Base-by-base conservation (phyloP, 306 rosid genomes). In the Prinsepia uniflora region DNA sequence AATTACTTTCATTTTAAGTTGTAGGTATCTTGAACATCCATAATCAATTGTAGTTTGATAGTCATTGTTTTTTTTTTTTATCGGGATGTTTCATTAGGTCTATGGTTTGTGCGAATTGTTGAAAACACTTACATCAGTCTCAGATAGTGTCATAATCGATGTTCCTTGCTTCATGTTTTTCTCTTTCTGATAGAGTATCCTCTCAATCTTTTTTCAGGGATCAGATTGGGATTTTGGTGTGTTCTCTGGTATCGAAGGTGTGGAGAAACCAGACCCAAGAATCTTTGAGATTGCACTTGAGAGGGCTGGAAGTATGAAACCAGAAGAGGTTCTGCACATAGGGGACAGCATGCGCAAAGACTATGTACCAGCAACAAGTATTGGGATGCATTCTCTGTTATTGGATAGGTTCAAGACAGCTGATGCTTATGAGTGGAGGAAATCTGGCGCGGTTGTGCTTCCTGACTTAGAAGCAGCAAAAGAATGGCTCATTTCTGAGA, bases 291-390 rank as follows among this genome's bases (percentile, higher is more conserved):
- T 94, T 71, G 97, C 92, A 1, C 90, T 94, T 10, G 86, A 83
- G 80, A 87, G 87, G 75, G 95, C 92, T 39, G 97, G 99, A 76
- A 86, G 80, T 70, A 34, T 91, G 65, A 76, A 79, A 22, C 95
- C 91, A 0, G 85, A 89, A 68, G 81, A 94, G 86, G 78, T 61
- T 71, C 70, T 91, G 72, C 97, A 94, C 49, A 87, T 94, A 3
- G 97, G 99, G 52, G 99, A 94, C 80, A 94, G 99, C 87, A 80
- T 89, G 66, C 92, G 97, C 66, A 94, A 94, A 74, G 99, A 94
- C 79, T 87, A 86, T 36, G 72, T 87, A 18, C 97, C 99, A 8
- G 95, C 99, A 24, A 91, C 73, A 86, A 94, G 91, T 79, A 78
- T 94, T 66, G 99, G 96, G 55, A 87, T 89, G 97, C 97, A 86